Conservation (phyloP, 2,329 filamentous ascomycete species). For the Lojkania enalia region DNA sequence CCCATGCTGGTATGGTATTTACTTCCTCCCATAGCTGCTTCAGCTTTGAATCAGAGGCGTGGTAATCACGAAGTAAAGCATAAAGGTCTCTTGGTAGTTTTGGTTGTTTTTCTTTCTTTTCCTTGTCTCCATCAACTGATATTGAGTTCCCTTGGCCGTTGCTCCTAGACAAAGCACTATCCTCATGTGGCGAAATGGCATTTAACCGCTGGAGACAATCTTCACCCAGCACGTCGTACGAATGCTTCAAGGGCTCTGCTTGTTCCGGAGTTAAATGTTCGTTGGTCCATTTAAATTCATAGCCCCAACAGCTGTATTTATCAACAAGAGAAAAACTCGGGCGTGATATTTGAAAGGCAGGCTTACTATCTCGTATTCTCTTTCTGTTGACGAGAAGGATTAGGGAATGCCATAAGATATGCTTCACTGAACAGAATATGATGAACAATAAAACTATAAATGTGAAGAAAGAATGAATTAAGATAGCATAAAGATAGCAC, state of each 20-base stretch:
- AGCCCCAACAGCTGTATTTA: constrained; percentile 60
- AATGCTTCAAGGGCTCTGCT: constrained; percentile 62
- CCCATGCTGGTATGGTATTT: constrained; percentile 71
- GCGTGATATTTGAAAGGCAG: no score
- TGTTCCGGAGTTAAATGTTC: constrained; percentile 65
- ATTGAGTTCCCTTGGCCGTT: constrained; percentile 37
- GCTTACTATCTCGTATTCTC: constrained; percentile 49
- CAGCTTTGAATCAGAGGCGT: constrained; percentile 59
- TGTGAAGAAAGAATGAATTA: constrained; percentile 1
- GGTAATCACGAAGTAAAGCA: constrained; percentile 62
- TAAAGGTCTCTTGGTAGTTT: constrained; percentile 62
- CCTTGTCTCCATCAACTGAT: constrained; percentile 28
- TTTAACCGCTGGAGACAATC: constrained; percentile 68
- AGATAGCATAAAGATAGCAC: no score
- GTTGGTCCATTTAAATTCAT: constrained; percentile 70
- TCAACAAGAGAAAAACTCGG: no score
- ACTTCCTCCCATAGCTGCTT: constrained; percentile 66
- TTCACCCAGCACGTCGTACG: constrained; percentile 70
- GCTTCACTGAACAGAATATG: background rate
- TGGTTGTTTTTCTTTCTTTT: constrained; percentile 39
- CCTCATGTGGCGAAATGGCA: constrained; percentile 57
- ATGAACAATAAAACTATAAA: constrained; percentile 1
- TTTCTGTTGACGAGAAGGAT: constrained; percentile 48
- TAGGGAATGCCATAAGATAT: constrained; percentile 48
- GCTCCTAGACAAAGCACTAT: constrained; percentile 44